Base-by-base conservation (phyloP, 768 basidiomycete genomes). In the Boletus vermiculosoides region DNA sequence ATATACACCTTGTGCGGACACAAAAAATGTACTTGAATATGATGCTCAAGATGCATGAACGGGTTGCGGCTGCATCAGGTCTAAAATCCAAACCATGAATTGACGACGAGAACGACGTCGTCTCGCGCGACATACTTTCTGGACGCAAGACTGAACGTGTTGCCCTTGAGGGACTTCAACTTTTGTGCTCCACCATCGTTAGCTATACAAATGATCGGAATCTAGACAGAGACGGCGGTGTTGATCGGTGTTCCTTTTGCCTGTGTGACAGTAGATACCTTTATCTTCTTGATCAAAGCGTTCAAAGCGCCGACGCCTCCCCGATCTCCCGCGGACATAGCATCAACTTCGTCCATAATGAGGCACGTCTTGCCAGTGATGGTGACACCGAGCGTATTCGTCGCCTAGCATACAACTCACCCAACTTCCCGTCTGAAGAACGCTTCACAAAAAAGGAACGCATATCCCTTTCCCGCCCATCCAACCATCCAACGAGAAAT, bases 341-440 rank as follows among this genome's bases (percentile, higher is more conserved):
- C 97, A 63, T 99, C 97, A 3, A 98, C 96, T 70, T 99, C 97
- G 66, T 99, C 97, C 96, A 99, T 98, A 68, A 99, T 98, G 45
- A 99, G 77, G 61, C 94, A 92, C 0, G 90, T 83, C 69, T 79
- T 84, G 63, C 89, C 83, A 0, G 90, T 94, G 61, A 98, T 85
- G 16, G 76, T 67, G 2, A 95, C 77, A 3, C 90, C 94, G 2
- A 83, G 74, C 1, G 84, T 82, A 59, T 90, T 92, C 10, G 83
- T 85, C 22, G 73, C 73, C 86, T 83, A 55, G 36, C 22, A 7
- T 30, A n/a, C 3, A 39, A 15, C 15, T 15, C 10, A 9, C 7
- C 60, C 18, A 53, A 31, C 13, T 18, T n/a, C 25, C 18, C 36
- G 22, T 1, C 1, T 10, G n/a, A 45, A 31, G 2, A 11, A 31